Evolutionary conservation across 2,329 filamentous ascomycete species (phyloP).

Genomic region (Akanthomyces muscarius): DNA sequence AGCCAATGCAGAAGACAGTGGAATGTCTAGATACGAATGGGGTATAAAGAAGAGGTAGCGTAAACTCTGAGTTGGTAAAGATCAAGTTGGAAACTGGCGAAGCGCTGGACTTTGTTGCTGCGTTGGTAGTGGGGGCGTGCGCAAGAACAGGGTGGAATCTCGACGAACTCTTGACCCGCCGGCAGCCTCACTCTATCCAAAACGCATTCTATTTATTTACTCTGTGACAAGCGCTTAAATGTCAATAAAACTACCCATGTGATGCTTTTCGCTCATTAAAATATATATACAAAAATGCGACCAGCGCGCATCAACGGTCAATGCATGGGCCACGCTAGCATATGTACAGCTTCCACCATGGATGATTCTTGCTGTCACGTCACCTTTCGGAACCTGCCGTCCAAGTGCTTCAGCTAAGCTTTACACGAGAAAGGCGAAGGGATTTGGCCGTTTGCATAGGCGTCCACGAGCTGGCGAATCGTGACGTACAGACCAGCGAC

Average conservation of each 20-base stretch:
- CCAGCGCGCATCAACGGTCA: background rate
- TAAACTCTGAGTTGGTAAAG: background rate
- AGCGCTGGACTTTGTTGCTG: background rate
- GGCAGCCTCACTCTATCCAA: background rate
- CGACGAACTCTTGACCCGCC: conserved; percentile 10
- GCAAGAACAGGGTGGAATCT: conserved; percentile 11
- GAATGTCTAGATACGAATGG: background rate
- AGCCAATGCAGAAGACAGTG: background rate
- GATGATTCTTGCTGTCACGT: background rate
- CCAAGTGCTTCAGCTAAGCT: background rate
- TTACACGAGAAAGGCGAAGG: conserved; percentile 19
- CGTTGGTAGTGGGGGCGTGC: conserved; percentile 2
- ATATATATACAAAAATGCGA: conserved; percentile 3
- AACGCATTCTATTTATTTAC: background rate
- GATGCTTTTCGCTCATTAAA: background rate
- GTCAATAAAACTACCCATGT: background rate
- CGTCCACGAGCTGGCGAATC: conserved; percentile 31
- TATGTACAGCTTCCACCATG: background rate
- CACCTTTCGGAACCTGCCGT: background rate
- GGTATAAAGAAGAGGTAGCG: background rate
- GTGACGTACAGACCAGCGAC: conserved; percentile 47
- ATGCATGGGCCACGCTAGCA: background rate
- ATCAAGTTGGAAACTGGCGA: background rate
- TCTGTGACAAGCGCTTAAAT: background rate
- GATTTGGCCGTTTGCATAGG: conserved; percentile 20